phyloP scores from a whole-genome alignment of 1,284 basidiomycete species.

The Albatrellus sp. region DNA sequence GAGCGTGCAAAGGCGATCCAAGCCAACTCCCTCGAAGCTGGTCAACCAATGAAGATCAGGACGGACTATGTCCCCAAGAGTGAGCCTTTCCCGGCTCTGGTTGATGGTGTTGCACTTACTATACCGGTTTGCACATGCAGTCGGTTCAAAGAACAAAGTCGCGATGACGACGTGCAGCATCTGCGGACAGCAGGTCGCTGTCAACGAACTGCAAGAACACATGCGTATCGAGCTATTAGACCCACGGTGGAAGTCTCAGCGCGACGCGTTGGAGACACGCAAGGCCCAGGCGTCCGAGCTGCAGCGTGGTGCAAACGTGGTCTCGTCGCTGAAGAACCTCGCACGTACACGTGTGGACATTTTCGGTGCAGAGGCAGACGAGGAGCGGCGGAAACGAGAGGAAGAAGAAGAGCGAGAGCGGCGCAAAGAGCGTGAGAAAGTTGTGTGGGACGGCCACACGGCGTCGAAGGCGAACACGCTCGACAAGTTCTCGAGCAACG shows the following conservation, averaged over 20 bases:
- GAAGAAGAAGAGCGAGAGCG: constrained; percentile 74
- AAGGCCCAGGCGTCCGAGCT: constrained; percentile 85
- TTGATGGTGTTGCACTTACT: constrained; percentile 9
- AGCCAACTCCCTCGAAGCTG: constrained; percentile 59
- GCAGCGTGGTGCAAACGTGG: constrained; percentile 83
- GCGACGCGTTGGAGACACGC: constrained; percentile 75
- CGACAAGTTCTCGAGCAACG: constrained; percentile 82
- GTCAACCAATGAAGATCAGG: constrained; percentile 89
- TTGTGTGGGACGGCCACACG: constrained; percentile 94
- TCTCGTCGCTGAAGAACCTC: constrained; percentile 81
- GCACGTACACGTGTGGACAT: constrained; percentile 89
- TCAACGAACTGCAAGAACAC: constrained; percentile 93
- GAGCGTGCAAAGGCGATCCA: constrained; percentile 71
- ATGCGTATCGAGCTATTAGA: constrained; percentile 98
- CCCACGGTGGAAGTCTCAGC: constrained; percentile 94
- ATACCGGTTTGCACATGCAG: constrained; percentile 22
- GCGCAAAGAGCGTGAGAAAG: constrained; percentile 79
- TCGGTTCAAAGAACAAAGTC: constrained; percentile 57
- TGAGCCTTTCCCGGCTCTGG: constrained; percentile 28
- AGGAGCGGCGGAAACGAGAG: constrained; percentile 73
- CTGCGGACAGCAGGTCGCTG: constrained; percentile 88
- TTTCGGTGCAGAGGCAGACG: constrained; percentile 85
- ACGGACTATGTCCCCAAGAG: constrained; percentile 94
- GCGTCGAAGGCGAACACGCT: constrained; percentile 80
- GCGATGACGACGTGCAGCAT: constrained; percentile 83